These are phyloP conservation scores for Lithospermum erythrorhizon DNA, from an alignment of 257 asterid genomes.

Conservation along the genomic window DNA sequence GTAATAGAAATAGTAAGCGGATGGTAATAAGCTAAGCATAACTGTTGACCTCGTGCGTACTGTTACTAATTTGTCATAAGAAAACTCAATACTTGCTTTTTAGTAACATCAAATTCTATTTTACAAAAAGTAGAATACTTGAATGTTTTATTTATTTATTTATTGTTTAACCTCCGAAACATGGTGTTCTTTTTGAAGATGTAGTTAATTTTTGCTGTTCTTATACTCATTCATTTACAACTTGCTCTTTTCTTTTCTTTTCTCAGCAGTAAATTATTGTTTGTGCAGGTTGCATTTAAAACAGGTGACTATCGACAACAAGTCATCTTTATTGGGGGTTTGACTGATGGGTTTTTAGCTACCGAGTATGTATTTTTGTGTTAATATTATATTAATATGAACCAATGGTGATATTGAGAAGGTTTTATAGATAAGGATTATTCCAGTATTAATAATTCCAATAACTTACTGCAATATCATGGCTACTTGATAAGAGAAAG, in stretches of 20 bases:
- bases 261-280: conserved; percentile 1
- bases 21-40: background rate
- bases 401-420: background rate
- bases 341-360: conserved; percentile 91
- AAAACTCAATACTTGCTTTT: background rate
- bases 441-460: background rate
- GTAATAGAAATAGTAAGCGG: background rate
- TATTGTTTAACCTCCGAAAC: background rate
- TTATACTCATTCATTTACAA: background rate
- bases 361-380: conserved; percentile 55
- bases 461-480: background rate
- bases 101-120: too few relatives aligned
- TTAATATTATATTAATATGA: background rate
- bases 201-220: background rate
- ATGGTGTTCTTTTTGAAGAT: too few relatives aligned
- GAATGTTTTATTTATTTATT: too few relatives aligned
- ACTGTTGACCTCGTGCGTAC: background rate
- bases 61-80: background rate
- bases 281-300: conserved; percentile 83
- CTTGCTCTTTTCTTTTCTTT: background rate
- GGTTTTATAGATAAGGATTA: background rate
- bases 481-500: background rate
- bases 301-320: conserved; percentile 84
- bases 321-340: conserved; percentile 89
- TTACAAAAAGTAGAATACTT: too few relatives aligned